phyloP scores from a whole-genome alignment of 257 asterid species.

The Solanum sejunctum region DNA sequence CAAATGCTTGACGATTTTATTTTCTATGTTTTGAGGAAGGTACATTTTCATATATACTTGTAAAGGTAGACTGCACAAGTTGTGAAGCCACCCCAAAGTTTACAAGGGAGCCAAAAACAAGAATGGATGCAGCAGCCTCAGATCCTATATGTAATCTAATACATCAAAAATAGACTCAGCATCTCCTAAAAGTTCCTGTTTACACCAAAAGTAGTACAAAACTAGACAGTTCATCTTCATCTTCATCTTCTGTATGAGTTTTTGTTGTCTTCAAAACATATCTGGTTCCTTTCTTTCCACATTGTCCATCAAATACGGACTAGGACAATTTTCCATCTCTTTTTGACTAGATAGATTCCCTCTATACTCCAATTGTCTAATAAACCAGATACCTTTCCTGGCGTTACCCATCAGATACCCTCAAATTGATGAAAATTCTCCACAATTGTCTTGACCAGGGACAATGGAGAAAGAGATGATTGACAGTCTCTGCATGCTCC shows the following conservation, averaged over 20 bases:
- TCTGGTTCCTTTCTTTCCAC: not conserved
- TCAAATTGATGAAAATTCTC: not conserved
- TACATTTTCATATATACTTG: not conserved
- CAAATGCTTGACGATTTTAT: not conserved
- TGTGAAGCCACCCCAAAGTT: not conserved
- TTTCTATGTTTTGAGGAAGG: not conserved
- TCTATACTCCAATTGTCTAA: not conserved
- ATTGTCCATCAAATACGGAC: not conserved
- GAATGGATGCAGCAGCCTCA: not conserved
- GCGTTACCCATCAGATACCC: not conserved
- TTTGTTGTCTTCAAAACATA: not conserved
- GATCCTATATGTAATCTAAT: not conserved
- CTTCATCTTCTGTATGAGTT: not conserved
- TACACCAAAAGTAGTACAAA: not conserved
- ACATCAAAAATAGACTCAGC: not conserved
- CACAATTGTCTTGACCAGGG: not conserved
- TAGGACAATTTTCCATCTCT: not conserved
- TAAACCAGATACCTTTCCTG: not conserved
- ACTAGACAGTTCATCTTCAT: not conserved
- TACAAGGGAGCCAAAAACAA: not conserved
- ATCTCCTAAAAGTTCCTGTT: not conserved
- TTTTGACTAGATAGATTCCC: not conserved
- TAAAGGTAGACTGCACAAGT: not conserved
- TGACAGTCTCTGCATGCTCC: not conserved
- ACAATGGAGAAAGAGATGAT: not conserved